Evolutionary conservation across 306 rosid genomes (phyloP).

Genomic region (Fragaria iinumae): DNA sequence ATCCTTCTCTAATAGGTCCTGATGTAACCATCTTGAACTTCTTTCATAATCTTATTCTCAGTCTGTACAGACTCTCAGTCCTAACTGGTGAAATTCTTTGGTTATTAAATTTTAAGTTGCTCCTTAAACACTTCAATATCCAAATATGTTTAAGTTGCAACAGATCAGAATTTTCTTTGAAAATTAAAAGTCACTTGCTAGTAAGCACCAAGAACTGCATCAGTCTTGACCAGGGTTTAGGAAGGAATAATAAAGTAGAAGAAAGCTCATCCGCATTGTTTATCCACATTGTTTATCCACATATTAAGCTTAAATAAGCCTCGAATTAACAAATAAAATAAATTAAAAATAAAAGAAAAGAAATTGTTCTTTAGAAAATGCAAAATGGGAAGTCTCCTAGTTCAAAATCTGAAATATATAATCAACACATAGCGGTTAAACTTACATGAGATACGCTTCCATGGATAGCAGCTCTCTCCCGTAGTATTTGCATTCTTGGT

Average conservation of each 20-base stretch:
- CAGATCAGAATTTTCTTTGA: not conserved
- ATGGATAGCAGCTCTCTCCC: slow-evolving; percentile 94
- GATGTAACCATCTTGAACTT: not conserved
- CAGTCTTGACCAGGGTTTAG: not conserved
- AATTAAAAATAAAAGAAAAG: not conserved
- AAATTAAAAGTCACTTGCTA: not conserved
- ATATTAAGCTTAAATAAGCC: not conserved
- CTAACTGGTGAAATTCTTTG: not conserved
- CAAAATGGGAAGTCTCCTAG: slow-evolving; percentile 5
- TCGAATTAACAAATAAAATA: not conserved
- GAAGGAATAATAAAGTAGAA: not conserved
- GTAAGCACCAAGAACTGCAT: slow-evolving; percentile 3
- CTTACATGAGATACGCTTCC: slow-evolving; percentile 97
- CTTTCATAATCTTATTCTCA: not conserved
- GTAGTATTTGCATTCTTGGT: slow-evolving; percentile 82
- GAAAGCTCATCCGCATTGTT: not conserved
- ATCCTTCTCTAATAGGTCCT: not conserved
- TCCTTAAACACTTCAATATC: slow-evolving; percentile 1
- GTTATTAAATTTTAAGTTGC: not conserved
- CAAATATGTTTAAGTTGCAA: not conserved
- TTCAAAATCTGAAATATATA: slow-evolving; percentile 12
- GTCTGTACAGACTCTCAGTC: not conserved
- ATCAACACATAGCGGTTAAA: slow-evolving; percentile 18
- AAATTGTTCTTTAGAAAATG: not conserved
- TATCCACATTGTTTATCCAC: not conserved